Conservation (phyloP, 1,284 basidiomycete species). For the Moesziomyces sp. region DNA sequence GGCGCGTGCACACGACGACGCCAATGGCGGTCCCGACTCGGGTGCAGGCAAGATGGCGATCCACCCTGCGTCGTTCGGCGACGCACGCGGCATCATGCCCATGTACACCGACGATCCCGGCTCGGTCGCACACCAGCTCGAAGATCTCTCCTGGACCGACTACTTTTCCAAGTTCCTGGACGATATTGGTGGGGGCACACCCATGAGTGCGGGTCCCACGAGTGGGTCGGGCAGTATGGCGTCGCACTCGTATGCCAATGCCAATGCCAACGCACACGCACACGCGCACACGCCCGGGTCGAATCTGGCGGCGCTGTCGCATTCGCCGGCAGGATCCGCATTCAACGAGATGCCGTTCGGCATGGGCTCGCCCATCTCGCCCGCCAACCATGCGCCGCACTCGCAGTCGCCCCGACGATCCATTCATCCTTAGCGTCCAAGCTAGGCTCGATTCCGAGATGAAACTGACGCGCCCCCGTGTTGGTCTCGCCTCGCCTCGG, state of each 20-base stretch:
- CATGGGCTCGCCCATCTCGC: conserved; percentile 22
- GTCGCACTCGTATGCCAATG: not conserved
- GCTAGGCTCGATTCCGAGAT: no score
- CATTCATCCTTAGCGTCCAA: conserved; percentile 3
- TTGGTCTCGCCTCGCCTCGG: conserved; percentile 4
- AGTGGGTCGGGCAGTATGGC: conserved; percentile 8
- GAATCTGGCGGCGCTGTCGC: conserved; percentile 3
- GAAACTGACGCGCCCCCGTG: not conserved
- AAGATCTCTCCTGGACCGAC: conserved; percentile 51
- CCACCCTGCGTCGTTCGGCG: conserved; percentile 44
- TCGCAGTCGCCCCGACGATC: conserved; percentile 23
- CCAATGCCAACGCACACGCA: conserved; percentile 1
- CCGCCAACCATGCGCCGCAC: conserved; percentile 1
- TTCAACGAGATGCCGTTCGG: conserved; percentile 33
- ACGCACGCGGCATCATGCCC: conserved; percentile 45
- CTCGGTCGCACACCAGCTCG: conserved; percentile 37
- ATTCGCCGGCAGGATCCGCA: conserved; percentile 1
- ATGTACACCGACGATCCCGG: conserved; percentile 37
- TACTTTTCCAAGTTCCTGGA: conserved; percentile 49
- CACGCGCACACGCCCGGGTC: conserved; percentile 10
- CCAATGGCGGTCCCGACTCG: not conserved
- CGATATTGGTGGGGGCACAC: conserved; percentile 29
- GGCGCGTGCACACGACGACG: conserved; percentile 11
- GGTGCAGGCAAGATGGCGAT: conserved; percentile 10
- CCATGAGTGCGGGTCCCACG: conserved; percentile 5